A percentile compares a stretch with the other conserved stretches of the same genome.
phyloP scores from a whole-genome alignment of 1,284 basidiomycete genomes.

The Trametes sp. region DNA sequence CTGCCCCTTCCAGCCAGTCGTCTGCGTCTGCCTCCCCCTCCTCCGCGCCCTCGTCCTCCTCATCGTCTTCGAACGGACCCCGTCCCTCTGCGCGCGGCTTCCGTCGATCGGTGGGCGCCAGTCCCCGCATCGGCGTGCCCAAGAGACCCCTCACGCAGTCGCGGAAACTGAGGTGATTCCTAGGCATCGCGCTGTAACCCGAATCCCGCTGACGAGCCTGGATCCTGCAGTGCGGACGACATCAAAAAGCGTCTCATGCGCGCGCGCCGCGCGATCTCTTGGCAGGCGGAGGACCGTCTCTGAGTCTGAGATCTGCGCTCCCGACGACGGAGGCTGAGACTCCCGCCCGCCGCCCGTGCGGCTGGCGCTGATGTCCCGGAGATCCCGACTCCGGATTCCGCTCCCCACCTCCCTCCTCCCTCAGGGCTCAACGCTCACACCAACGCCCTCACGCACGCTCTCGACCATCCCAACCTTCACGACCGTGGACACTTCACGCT shows the following conservation, averaged over 20 bases:
- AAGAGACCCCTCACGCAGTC: slow-evolving; percentile 9
- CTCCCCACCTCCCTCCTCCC: no score
- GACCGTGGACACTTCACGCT: neutral
- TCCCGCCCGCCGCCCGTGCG: no score
- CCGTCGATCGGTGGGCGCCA: neutral
- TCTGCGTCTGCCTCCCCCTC: neutral
- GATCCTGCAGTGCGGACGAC: slow-evolving; percentile 5
- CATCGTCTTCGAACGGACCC: slow-evolving; percentile 5
- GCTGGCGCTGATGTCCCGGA: no score
- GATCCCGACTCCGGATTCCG: no score
- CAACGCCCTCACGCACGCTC: neutral
- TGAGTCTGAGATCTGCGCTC: neutral
- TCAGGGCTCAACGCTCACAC: neutral
- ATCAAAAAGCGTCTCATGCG: slow-evolving; percentile 11
- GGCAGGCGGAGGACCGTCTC: neutral
- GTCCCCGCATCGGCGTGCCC: neutral
- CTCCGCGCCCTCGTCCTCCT: neutral
- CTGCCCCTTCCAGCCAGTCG: neutral
- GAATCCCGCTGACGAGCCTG: neutral
- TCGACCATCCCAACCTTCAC: neutral
- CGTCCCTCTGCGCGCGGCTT: slow-evolving; percentile 18
- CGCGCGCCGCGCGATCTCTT: slow-evolving; percentile 4
- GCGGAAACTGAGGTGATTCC: slow-evolving; percentile 15
- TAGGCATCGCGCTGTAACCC: no score
- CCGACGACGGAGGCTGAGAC: no score